Conservation (phyloP, 1,139 yeast species). For the Kodamaea alishanica region DNA sequence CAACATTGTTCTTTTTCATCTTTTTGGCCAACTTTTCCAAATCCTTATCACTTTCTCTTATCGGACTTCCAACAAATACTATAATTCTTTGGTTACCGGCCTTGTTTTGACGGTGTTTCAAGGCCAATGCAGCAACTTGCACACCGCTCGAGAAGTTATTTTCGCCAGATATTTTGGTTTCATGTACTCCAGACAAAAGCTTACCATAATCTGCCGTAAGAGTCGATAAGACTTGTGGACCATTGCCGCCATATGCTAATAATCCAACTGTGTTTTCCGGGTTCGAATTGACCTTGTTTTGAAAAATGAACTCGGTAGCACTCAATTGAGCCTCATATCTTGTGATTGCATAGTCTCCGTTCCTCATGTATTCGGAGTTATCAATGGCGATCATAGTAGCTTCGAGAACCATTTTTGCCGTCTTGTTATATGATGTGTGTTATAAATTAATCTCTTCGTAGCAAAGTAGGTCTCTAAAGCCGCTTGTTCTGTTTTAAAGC, state of each 20-base stretch:
- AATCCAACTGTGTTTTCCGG: constrained; percentile 95
- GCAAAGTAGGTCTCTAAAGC: neutral
- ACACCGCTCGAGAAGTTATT: constrained; percentile 77
- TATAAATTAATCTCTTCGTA: neutral
- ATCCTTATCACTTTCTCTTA: constrained; percentile 65
- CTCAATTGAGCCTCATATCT: constrained; percentile 92
- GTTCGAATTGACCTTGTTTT: constrained; percentile 79
- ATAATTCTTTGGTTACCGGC: constrained; percentile 88
- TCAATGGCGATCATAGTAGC: constrained; percentile 95
- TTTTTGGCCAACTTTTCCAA: constrained; percentile 84
- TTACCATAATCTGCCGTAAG: constrained; percentile 86
- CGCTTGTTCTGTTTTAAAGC: too few relatives aligned
- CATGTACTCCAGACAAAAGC: constrained; percentile 83
- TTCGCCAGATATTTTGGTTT: constrained; percentile 68
- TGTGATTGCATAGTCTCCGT: constrained; percentile 88
- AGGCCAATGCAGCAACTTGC: constrained; percentile 95
- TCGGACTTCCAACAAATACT: constrained; percentile 87
- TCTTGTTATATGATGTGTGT: neutral
- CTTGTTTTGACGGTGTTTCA: constrained; percentile 93
- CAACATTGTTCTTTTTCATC: constrained; percentile 89
- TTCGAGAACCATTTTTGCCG: constrained; percentile 72
- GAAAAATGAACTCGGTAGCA: constrained; percentile 86
- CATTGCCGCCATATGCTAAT: constrained; percentile 82
- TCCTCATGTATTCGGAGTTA: constrained; percentile 93
- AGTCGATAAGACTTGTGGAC: constrained; percentile 82